Percentiles rank a stretch among this genome's conserved stretches.
phyloP scores from a whole-genome alignment of 108 stramenopile species.

The Cylindrotheca closterium region DNA sequence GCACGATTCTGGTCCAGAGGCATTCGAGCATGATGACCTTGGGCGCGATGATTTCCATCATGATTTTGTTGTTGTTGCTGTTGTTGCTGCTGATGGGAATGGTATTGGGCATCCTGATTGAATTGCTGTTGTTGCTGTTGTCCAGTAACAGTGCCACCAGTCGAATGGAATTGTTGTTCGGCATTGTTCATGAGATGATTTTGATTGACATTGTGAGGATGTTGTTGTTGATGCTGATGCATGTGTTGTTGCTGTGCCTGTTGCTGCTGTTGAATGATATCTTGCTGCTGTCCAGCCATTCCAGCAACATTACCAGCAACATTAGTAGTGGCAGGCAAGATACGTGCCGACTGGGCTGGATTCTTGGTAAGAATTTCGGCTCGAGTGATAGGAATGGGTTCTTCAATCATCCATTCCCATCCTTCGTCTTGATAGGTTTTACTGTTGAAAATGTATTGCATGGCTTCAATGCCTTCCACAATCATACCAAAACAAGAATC shows the following conservation, averaged over 20 bases:
- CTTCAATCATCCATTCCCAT: slow-evolving; percentile 37
- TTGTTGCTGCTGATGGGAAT: not conserved
- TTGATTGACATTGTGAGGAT: not conserved
- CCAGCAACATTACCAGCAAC: too few relatives aligned
- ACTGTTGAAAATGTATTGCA: slow-evolving; percentile 1
- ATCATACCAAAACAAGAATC: slow-evolving; percentile 88
- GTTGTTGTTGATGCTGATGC: not conserved
- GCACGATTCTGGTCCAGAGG: not conserved
- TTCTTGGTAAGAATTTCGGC: slow-evolving; percentile 44
- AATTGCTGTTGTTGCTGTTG: too few relatives aligned
- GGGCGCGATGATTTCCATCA: not conserved
- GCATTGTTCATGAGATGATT: too few relatives aligned
- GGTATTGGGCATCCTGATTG: too few relatives aligned
- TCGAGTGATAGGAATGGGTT: slow-evolving; percentile 33
- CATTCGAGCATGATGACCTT: not conserved
- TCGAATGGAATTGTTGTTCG: too few relatives aligned
- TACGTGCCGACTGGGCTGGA: not conserved
- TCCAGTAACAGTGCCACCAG: too few relatives aligned
- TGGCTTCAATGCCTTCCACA: slow-evolving; percentile 1
- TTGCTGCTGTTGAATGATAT: not conserved
- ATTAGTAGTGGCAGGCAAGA: too few relatives aligned
- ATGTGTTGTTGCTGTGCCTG: not conserved
- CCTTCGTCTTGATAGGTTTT: slow-evolving; percentile 14
- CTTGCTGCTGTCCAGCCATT: not conserved
- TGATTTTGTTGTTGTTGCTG: not conserved